Percentiles rank a stretch among this genome's conserved stretches.
Evolutionary conservation across 140 eudicot genomes (phyloP).

Genomic region (Flaveria floridana): DNA sequence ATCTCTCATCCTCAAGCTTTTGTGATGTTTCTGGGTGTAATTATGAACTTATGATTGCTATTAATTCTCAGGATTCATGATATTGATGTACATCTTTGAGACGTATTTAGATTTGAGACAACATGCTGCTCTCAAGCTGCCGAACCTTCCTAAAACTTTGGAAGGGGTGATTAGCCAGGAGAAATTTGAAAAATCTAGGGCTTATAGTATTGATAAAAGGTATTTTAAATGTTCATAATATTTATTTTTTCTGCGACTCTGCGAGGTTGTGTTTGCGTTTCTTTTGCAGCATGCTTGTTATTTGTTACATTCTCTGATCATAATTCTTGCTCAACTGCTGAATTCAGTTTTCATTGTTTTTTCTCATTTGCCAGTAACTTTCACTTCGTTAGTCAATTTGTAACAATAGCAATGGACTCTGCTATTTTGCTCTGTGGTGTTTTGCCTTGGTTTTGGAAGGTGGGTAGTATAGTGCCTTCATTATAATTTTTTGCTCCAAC

Average conservation of each 20-base stretch:
- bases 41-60: conserved; percentile 8
- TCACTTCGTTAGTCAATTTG: conserved; percentile 85
- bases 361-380: conserved; percentile 53
- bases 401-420: conserved; percentile 77
- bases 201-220: conserved; percentile 97
- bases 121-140: conserved; percentile 78
- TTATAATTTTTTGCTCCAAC: background rate
- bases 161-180: conserved; percentile 87
- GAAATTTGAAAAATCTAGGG: conserved; percentile 92
- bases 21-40: conserved; percentile 13
- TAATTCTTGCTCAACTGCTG: background rate
- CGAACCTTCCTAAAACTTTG: conserved; percentile 81
- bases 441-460: conserved; percentile 98
- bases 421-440: conserved; percentile 73
- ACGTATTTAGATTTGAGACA: conserved; percentile 86
- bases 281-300: background rate
- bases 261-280: too few species aligned
- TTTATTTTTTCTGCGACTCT: conserved; percentile 12
- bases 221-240: conserved; percentile 20
- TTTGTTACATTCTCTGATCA: background rate
- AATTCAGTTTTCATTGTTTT: background rate
- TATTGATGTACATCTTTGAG: conserved; percentile 84
- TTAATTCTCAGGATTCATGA: conserved; percentile 73
- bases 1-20: background rate
- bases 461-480: conserved; percentile 31